Base-by-base conservation (phyloP, 768 basidiomycete genomes). In the Phlebiopsis flavidoalba region DNA sequence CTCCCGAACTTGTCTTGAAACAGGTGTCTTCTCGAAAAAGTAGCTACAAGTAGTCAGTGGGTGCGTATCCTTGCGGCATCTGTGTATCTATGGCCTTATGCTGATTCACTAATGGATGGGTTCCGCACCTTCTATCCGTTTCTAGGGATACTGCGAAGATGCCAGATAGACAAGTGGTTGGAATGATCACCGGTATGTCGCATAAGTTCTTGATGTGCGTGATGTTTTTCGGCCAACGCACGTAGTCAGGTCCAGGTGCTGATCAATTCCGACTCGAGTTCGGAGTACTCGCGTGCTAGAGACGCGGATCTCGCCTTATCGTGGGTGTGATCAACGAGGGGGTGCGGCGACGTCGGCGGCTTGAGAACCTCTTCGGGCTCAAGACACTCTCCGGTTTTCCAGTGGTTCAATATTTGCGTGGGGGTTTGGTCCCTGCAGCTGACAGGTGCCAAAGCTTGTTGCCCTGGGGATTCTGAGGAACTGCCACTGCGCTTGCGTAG, bases 1-100 rank as follows among this genome's bases (percentile, higher is more conserved):
- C n/a, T 97, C 43, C 97, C 97, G 71, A 97, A 93, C n/a, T n/a
- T 10, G 94, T 96, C 24, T n/a, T n/a, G 95, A 97, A 8, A 91
- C 77, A 3, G 79, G n/a, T n/a, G n/a, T 78, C 74, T 85, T 85
- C 66, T 87, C 83, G 54, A 75, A 75, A 36, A 96, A 80, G 67
- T 95, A 95, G n/a, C n/a, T n/a, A n/a, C n/a, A n/a, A n/a, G n/a
- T n/a, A n/a, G n/a, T n/a, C 8, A 92, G 68, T 0, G 93, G 92
- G 3, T n/a, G n/a, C 93, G 85, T 52, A 88, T 87, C 45, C 84
- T n/a, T 84, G 56, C 45, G 22, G 31, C 33, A 24, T 22, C 7
- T n/a, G n/a, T n/a, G 48, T 19, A 51, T 33, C 35, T 40, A 22
- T 31, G 26, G 19, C 11, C 10, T n/a, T 45, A n/a, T 33, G n/a